Base-by-base conservation (phyloP, 2,329 filamentous ascomycete species). In the Penicillium sp. region DNA sequence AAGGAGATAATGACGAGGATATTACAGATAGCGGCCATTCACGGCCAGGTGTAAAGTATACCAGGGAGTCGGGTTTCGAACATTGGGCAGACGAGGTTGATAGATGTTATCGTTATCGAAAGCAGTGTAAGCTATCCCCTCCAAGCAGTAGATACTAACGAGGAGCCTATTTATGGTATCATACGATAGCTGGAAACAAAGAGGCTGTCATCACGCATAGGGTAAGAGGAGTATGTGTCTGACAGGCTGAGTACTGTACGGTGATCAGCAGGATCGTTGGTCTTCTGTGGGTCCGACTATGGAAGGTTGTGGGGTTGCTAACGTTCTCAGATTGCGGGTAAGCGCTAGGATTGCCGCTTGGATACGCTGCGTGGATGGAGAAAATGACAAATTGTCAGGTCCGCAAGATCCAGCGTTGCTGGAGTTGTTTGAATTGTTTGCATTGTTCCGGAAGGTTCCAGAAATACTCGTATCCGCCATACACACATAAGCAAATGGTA, bases 1-100 rank as follows among this genome's bases (percentile, higher is more conserved):
- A 32, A 32, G 29, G n/a, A 32, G 29, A 32, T 32, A 15, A 13
- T 32, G 49, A 56, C 41, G 45, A 41, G 30, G 44, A 43, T 40
- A 37, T 49, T 52, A 57, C 45, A 43, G 49, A 59, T 58, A 34
- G 54, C 40, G 47, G 56, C 36, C 12, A 50, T 51, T 61, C 42
- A 44, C 49, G 46, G 47, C 51, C 51, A 26, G 54, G 51, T 32
- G 54, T 62, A 33, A 51, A 51, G 43, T 49, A 55, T 61, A 57
- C 46, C 46, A 55, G 20, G 56, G 49, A 41, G 24, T 52, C 42
- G 46, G 44, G 45, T 58, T 55, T 52, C 51, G 61, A 40, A 46
- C 33, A 46, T 54, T 29, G 43, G 27, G 42, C 17, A 48, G 33
- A 48, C 51, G 24, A 56, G 45, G 29, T 54, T 39, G 47, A 36